phyloP scores from a whole-genome alignment of 495 filamentous ascomycete species.

The Letharia columbiana region DNA sequence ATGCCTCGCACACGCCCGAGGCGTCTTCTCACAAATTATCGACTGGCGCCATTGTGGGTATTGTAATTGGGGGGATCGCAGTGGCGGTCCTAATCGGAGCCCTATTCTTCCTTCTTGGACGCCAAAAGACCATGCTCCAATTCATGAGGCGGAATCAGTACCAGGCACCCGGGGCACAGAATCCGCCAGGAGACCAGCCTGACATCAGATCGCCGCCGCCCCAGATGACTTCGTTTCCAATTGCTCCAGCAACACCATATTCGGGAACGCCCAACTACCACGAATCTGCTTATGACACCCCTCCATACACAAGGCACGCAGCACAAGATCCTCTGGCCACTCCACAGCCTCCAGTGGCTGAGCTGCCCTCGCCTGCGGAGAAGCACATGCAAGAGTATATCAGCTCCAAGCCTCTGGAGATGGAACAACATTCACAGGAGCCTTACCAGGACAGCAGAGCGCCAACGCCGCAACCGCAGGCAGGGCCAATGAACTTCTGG shows the following conservation, averaged over 20 bases:
- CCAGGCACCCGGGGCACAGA: neutral
- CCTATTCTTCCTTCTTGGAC: conserved; percentile 36
- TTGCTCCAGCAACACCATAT: neutral
- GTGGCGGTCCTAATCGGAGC: conserved; percentile 31
- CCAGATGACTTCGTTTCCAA: neutral
- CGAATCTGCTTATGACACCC: neutral
- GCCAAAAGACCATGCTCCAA: conserved; percentile 23
- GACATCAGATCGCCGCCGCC: neutral
- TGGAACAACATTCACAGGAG: neutral
- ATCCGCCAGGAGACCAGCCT: conserved; percentile 1
- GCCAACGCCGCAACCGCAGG: neutral
- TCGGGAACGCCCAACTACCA: neutral
- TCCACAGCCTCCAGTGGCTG: conserved; percentile 5
- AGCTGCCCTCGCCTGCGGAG: neutral
- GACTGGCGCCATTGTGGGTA: conserved; percentile 35
- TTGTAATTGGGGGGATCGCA: conserved; percentile 30
- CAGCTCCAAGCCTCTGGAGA: neutral
- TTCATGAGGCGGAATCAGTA: conserved; percentile 6
- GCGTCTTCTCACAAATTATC: conserved; percentile 23
- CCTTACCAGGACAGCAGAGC: neutral
- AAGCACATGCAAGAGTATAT: conserved; percentile 5
- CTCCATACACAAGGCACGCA: neutral
- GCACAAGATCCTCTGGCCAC: neutral
- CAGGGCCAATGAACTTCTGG: neutral
- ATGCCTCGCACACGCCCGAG: conserved; percentile 8